phyloP scores from a whole-genome alignment of 139 green algal genomes.

The Dunaliella sp. region DNA sequence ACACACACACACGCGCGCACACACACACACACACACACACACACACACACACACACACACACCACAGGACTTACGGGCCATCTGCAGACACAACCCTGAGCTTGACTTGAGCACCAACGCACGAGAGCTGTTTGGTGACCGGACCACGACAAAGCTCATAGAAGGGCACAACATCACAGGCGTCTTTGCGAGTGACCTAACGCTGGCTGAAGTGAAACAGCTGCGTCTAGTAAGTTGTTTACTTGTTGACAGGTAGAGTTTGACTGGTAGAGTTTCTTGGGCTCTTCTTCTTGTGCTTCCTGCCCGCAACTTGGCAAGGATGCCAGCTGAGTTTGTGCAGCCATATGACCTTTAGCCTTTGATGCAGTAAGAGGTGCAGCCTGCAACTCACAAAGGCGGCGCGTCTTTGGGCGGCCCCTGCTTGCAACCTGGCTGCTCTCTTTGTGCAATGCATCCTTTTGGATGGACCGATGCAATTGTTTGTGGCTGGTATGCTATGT shows the following conservation, averaged over 20 bases:
- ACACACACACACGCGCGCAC: no score
- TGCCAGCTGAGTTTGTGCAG: no score
- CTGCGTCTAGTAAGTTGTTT: constrained; percentile 22
- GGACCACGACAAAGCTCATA: constrained; percentile 33
- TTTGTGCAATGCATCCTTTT: no score
- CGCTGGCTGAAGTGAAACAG: constrained; percentile 35
- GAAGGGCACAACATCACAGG: constrained; percentile 22
- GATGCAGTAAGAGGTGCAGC: no score
- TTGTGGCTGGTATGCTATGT: no score
- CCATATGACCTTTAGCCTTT: no score
- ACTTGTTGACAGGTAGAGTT: not conserved
- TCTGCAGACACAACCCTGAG: constrained; percentile 62
- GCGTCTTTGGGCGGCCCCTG: no score
- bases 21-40: no score
- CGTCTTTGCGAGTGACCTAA: constrained; percentile 43
- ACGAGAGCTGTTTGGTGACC: constrained; percentile 36
- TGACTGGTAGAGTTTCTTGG: not conserved
- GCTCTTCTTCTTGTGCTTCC: not conserved
- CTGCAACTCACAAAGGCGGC: no score
- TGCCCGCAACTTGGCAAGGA: not conserved
- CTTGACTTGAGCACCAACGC: constrained; percentile 53
- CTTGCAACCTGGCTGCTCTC: no score
- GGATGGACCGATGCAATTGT: no score
- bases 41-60: no score
- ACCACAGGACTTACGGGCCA: constrained; percentile 40